These are phyloP conservation scores for Phanerochaete sordida DNA, from an alignment of 768 basidiomycete species.

Conservation along the genomic window DNA sequence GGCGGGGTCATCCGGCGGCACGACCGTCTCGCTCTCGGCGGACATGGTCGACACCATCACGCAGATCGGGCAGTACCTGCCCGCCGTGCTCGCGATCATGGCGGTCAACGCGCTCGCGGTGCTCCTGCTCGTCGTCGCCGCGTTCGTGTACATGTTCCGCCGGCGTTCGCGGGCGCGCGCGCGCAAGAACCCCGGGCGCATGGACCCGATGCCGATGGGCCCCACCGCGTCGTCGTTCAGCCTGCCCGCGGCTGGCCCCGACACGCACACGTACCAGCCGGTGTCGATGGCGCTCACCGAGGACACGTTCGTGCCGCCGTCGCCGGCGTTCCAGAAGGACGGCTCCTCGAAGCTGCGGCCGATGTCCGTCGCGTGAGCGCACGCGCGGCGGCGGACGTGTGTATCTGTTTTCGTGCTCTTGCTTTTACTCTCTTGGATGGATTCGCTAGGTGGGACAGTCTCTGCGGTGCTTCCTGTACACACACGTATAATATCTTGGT, in stretches of 20 bases:
- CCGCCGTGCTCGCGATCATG: slow-evolving; percentile 71
- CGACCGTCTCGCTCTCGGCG: slow-evolving; percentile 51
- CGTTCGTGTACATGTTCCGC: slow-evolving; percentile 50
- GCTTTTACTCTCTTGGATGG: not conserved
- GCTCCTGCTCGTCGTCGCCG: slow-evolving; percentile 51
- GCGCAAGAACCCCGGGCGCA: slow-evolving; percentile 39
- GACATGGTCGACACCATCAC: slow-evolving; percentile 58
- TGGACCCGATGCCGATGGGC: slow-evolving; percentile 58
- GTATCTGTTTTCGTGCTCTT: not conserved
- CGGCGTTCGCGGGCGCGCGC: slow-evolving; percentile 28
- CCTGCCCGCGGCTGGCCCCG: slow-evolving; percentile 7
- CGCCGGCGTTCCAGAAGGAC: slow-evolving; percentile 28
- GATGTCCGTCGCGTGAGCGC: slow-evolving; percentile 35
- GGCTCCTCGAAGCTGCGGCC: slow-evolving; percentile 30
- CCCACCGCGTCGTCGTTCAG: slow-evolving; percentile 22
- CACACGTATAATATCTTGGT: not conserved
- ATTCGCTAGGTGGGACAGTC: not conserved
- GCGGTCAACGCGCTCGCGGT: slow-evolving; percentile 75
- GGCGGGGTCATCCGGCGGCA: slow-evolving; percentile 35
- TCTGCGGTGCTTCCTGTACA: not conserved
- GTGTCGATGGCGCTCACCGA: slow-evolving; percentile 54
- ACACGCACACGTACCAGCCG: slow-evolving; percentile 59
- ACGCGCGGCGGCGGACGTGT: not conserved
- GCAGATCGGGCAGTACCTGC: slow-evolving; percentile 61
- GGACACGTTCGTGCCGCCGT: slow-evolving; percentile 34